These are phyloP conservation scores for Oehlia diaphana DNA, from an alignment of 192 early-diverging fungal species.

Conservation along the genomic window DNA sequence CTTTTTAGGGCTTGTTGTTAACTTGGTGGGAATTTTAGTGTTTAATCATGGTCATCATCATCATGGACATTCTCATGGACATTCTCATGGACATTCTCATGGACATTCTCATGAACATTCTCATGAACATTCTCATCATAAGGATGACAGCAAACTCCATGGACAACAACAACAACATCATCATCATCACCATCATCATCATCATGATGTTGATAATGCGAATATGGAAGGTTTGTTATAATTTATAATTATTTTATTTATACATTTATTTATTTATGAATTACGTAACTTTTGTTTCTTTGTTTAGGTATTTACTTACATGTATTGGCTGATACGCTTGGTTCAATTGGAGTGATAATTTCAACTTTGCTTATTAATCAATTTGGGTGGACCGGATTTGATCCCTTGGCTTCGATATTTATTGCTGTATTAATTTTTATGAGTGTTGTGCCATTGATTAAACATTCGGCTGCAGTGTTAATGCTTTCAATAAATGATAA, in stretches of 20 bases:
- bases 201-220: conserved; percentile 59
- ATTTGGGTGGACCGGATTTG: conserved; percentile 94
- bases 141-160: conserved; percentile 26
- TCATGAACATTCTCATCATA: conserved; percentile 57
- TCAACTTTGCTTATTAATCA: conserved; percentile 84
- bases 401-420: conserved; percentile 91
- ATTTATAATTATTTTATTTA: background rate
- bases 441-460: conserved; percentile 83
- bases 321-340: conserved; percentile 91
- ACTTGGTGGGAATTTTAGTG: conserved; percentile 89
- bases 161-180: conserved; percentile 21
- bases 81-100: conserved; percentile 57
- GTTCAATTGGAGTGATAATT: conserved; percentile 95
- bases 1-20: conserved; percentile 87
- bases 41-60: conserved; percentile 86
- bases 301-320: conserved; percentile 82
- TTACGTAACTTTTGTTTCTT: background rate
- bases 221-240: conserved; percentile 74
- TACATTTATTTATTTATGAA: conserved; percentile 14
- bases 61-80: conserved; percentile 53
- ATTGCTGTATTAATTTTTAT: conserved; percentile 87
- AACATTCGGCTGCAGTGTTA: conserved; percentile 58
- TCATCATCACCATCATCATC: conserved; percentile 50
- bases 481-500: conserved; percentile 51
- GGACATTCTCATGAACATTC: too few relatives aligned